A percentile compares a stretch with the other conserved stretches of the same genome.
phyloP scores from a whole-genome alignment of 2,329 filamentous ascomycete species.

The Fusarium lyarnte region DNA sequence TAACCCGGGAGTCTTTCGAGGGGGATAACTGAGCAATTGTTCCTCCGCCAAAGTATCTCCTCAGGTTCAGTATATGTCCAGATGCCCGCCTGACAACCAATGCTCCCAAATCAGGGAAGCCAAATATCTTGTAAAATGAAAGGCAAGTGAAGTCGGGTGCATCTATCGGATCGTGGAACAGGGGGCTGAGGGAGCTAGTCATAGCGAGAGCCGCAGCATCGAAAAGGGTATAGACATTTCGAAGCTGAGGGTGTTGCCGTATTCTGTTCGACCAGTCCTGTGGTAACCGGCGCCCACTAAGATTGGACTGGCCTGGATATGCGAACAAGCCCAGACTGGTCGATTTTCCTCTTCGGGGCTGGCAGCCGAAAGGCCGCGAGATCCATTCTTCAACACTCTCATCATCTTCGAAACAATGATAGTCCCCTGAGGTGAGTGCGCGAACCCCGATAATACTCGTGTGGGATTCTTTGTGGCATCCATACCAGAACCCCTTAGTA shows the following conservation, averaged over 20 bases:
- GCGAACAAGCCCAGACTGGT: constrained; percentile 60
- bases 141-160: constrained; percentile 70
- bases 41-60: constrained; percentile 74
- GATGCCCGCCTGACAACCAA: constrained; percentile 66
- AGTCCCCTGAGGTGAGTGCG: constrained; percentile 65
- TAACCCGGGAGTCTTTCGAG: constrained; percentile 34
- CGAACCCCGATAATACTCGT: constrained; percentile 75
- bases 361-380: constrained; percentile 33
- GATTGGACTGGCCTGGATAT: constrained; percentile 76
- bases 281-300: constrained; percentile 72
- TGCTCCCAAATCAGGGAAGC: constrained; percentile 71
- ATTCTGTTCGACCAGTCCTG: constrained; percentile 61
- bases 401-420: constrained; percentile 70
- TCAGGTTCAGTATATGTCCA: constrained; percentile 62
- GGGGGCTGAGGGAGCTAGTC: constrained; percentile 63
- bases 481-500: constrained; percentile 63
- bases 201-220: constrained; percentile 74
- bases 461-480: constrained; percentile 69
- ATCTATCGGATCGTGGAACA: constrained; percentile 59
- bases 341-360: constrained; percentile 18
- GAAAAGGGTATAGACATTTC: constrained; percentile 59
- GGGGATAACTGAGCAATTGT: constrained; percentile 66
- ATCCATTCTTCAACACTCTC: constrained; percentile 59
- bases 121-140: constrained; percentile 74
- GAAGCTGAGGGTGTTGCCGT: constrained; percentile 40